Evolutionary conservation across 805 yeast species (phyloP).

Genomic region (Candida rishiriensis): DNA sequence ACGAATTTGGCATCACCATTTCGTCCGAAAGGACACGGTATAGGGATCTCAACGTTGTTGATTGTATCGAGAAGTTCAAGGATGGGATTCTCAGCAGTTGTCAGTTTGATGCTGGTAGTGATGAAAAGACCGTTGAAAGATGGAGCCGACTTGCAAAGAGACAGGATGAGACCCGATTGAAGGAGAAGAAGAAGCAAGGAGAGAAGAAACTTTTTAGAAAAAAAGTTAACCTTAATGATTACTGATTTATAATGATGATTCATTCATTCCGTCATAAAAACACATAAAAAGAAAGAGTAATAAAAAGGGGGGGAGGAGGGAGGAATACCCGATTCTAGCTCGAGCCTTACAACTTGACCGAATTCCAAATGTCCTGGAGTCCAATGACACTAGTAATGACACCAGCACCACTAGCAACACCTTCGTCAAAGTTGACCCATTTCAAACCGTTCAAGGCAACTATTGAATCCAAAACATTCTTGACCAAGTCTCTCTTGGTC

Average conservation of each 20-base stretch:
- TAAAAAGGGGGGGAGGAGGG: background rate
- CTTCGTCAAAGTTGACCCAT: conserved; percentile 62
- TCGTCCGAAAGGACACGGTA: conserved; percentile 31
- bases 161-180: conserved; percentile 19
- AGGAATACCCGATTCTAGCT: background rate
- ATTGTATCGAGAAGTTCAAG: conserved; percentile 43
- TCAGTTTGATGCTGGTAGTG: conserved; percentile 24
- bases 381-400: conserved; percentile 77
- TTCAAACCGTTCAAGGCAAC: conserved; percentile 71
- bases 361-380: conserved; percentile 64
- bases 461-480: conserved; percentile 72
- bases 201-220: conserved; percentile 22
- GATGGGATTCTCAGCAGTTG: conserved; percentile 28
- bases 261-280: background rate
- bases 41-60: conserved; percentile 40
- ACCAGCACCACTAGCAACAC: conserved; percentile 81
- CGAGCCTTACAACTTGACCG: conserved; percentile 26
- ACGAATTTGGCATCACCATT: conserved; percentile 23
- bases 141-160: conserved; percentile 34
- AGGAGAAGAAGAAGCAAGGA: conserved; percentile 16
- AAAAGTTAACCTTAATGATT: conserved; percentile 15
- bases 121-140: conserved; percentile 34
- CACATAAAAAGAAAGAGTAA: background rate
- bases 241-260: conserved; percentile 1
- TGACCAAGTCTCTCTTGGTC: conserved; percentile 59